Base-by-base conservation (phyloP, 106 monocot species). In the Posidonia australis region DNA sequence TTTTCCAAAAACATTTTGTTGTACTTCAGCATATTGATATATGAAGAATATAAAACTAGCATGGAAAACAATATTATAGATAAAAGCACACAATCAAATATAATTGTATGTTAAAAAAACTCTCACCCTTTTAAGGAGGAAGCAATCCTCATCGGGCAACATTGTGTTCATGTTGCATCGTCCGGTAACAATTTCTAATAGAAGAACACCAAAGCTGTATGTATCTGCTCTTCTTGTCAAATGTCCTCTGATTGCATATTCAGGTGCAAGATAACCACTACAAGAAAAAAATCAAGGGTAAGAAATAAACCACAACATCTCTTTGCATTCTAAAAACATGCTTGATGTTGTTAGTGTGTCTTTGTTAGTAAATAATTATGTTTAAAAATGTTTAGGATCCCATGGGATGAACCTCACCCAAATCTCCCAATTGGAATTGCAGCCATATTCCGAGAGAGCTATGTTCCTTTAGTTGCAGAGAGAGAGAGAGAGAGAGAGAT, bases 161-260 rank as follows among this genome's bases (percentile, higher is more conserved):
- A 46, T 62, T 7, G 51, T 67, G 74, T 75, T 75, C 22, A 42
- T 67, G 53, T 75, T 75, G 49, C 74, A 67, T 51, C 67, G 47
- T 14, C 74, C 74, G 22, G 67, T 67, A 44, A 75, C 61, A n/a
- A 75, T 75, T 51, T 75, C 74, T n/a, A 75, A 51, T 16, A 75
- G 60, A 26, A 75, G 74, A 22, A 75, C 74, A 14, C 74, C 74
- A 51, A 75, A 75, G 60, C 74, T 75, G 61, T 75, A 75, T 22
- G 58, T 51, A 60, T 75, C 74, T 36, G 67, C 74, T 60, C 67
- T 60, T 47, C 67, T 44, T 16, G 74, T 75, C 60, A 75, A 32
- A 18, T 67, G 67, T 13, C 74, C 74, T 44, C 60, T 51, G 6
- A 75, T 44, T 23, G 74, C 74, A 60, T 75, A 75, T 51, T 75